phyloP scores from a whole-genome alignment of 441 rosid species.

The Viola pubescens region DNA sequence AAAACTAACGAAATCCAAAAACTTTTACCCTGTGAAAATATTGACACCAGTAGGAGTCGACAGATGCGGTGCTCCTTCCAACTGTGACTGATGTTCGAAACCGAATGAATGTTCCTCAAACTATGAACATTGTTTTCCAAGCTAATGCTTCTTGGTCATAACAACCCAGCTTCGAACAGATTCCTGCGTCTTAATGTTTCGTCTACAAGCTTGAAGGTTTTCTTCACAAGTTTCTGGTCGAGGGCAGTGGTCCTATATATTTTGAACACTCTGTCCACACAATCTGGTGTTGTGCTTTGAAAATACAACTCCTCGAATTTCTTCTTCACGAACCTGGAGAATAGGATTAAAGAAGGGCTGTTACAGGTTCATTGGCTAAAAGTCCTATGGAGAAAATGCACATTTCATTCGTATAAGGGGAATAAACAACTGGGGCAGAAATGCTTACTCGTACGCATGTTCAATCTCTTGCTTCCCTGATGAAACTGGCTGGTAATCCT shows the following conservation, averaged over 20 bases:
- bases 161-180: slow-evolving; percentile 86
- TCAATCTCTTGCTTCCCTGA: slow-evolving; percentile 86
- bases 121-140: slow-evolving; percentile 26
- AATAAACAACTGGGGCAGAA: slow-evolving; percentile 3
- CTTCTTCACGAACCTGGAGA: slow-evolving; percentile 77
- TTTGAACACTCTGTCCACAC: slow-evolving; percentile 90
- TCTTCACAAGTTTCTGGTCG: slow-evolving; percentile 95
- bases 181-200: slow-evolving; percentile 91
- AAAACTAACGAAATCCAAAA: slow-evolving; percentile 18
- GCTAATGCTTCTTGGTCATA: slow-evolving; percentile 31
- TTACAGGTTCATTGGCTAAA: background rate
- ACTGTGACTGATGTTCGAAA: slow-evolving; percentile 12
- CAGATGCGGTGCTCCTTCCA: slow-evolving; percentile 19
- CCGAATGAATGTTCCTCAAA: slow-evolving; percentile 19
- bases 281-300: slow-evolving; percentile 75
- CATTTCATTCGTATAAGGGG: background rate
- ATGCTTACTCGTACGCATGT: slow-evolving; percentile 86
- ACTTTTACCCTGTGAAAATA: slow-evolving; percentile 23
- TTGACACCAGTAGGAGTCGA: slow-evolving; percentile 6
- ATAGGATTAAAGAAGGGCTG: background rate
- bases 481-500: slow-evolving; percentile 80
- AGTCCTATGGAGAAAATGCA: background rate
- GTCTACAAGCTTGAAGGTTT: slow-evolving; percentile 95
- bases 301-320: slow-evolving; percentile 90
- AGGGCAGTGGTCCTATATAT: slow-evolving; percentile 90